phyloP scores from a whole-genome alignment of 1,284 basidiomycete species.

The Phellopilus nigrolimitatus region DNA sequence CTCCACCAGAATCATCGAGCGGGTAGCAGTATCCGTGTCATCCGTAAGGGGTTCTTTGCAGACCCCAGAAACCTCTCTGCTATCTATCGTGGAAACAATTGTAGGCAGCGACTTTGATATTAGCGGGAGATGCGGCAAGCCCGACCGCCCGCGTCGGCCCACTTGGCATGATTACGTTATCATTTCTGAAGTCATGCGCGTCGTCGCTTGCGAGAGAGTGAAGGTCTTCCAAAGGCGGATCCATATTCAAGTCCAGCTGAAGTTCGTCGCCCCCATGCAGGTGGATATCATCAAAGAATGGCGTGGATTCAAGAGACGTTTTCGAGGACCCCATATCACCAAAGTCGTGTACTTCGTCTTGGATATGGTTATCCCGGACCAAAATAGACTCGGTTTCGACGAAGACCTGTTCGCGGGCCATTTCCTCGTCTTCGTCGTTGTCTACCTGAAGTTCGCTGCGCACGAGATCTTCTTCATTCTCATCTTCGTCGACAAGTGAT shows the following conservation, averaged over 20 bases:
- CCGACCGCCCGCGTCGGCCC: background rate
- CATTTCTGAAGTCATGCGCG: background rate
- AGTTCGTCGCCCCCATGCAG: background rate
- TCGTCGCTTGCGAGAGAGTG: background rate
- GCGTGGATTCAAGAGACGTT: background rate
- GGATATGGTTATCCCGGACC: no score
- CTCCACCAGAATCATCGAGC: background rate
- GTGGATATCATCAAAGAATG: background rate
- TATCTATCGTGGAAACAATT: background rate
- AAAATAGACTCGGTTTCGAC: background rate
- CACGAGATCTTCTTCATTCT: background rate
- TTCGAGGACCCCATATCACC: background rate
- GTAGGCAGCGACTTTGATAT: background rate
- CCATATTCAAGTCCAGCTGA: background rate
- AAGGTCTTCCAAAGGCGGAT: background rate
- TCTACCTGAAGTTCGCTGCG: background rate
- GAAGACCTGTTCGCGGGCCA: background rate
- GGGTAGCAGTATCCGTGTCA: background rate
- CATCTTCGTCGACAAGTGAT: background rate
- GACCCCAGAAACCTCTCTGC: no score
- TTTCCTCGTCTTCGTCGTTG: background rate
- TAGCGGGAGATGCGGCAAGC: background rate
- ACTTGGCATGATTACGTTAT: background rate
- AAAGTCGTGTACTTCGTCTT: background rate
- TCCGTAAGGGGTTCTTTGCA: background rate